Conservation (phyloP, 495 filamentous ascomycete genomes). For the Penicillium arizonense region DNA sequence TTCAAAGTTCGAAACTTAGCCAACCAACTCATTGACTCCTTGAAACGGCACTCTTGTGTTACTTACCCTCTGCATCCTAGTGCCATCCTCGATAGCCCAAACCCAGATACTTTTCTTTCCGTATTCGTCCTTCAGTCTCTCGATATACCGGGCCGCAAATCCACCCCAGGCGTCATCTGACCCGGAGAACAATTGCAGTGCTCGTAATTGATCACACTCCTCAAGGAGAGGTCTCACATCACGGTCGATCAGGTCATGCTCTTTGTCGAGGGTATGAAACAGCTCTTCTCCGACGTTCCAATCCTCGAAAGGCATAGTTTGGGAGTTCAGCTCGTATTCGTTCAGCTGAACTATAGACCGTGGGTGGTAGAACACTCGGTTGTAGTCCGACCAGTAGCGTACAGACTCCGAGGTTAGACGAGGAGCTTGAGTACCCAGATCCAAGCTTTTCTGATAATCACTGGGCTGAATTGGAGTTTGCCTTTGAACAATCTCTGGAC, state of each 20-base stretch:
- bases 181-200: conserved; percentile 74
- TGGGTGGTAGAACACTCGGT: conserved; percentile 87
- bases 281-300: conserved; percentile 80
- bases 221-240: conserved; percentile 85
- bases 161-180: conserved; percentile 94
- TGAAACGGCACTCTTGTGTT: not conserved
- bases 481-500: conserved; percentile 63
- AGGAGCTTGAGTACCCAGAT: conserved; percentile 59
- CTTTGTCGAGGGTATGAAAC: conserved; percentile 76
- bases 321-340: conserved; percentile 78
- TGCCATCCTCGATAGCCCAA: conserved; percentile 75
- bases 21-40: not conserved
- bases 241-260: conserved; percentile 83
- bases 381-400: conserved; percentile 95
- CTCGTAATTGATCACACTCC: conserved; percentile 91
- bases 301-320: conserved; percentile 77
- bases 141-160: conserved; percentile 76
- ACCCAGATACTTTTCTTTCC: conserved; percentile 82
- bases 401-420: conserved; percentile 66
- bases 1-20: conserved; percentile 5
- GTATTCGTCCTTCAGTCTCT: conserved; percentile 83
- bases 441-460: conserved; percentile 75
- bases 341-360: conserved; percentile 84
- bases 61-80: conserved; percentile 57
- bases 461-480: conserved; percentile 64